Evolutionary conservation across 192 early-diverging fungal genomes (phyloP), one percentile per base, ranked within the genome.

Genomic region (Backusella luteola): DNA sequence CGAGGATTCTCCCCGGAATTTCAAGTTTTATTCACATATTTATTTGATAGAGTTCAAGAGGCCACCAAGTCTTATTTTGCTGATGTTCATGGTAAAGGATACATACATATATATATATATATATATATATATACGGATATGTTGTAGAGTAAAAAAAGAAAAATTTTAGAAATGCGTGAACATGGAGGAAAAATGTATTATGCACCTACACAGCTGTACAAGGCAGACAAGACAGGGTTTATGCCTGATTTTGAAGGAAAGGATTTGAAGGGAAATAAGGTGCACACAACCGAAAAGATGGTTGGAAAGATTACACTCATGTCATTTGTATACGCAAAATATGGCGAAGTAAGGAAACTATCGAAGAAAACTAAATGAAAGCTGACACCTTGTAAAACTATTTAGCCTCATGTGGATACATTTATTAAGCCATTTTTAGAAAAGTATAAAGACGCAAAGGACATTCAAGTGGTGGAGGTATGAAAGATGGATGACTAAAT

Each of bases 221-320:
- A 78, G 35, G 73, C 83, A 5, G 87, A 88, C 74, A 86, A 88
- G 82, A 80, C 87, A 66, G 66, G 85, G 0, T 88, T 86, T 71
- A 88, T 88, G 85, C 87, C 87, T 2, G 81, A 86, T 36, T 86
- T 86, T 77, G 80, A 83, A 71, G 87, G 84, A 14, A 76, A 77
- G n/a, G 77, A 84, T 34, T 59, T 88, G 19, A 80, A 79, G 15
- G 76, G 80, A 7, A 75, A 86, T 17, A 69, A 77, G 0, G 68
- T 85, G 1, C 80, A 86, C 23, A 76, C 85, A 3, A 85, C 85
- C 1, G 84, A 88, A 9, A 6, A 82, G 26, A 52, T 88, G 21
- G 52, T 70, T 14, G 83, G 83, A 26, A 83, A 85, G 66, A 84
- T 85, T 35, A 76, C 84, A 67, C 52, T 88, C 21, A 78, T 88